Conservation (phyloP, 2,329 filamentous ascomycete species). For the Pseudogymnoascus sp. region DNA sequence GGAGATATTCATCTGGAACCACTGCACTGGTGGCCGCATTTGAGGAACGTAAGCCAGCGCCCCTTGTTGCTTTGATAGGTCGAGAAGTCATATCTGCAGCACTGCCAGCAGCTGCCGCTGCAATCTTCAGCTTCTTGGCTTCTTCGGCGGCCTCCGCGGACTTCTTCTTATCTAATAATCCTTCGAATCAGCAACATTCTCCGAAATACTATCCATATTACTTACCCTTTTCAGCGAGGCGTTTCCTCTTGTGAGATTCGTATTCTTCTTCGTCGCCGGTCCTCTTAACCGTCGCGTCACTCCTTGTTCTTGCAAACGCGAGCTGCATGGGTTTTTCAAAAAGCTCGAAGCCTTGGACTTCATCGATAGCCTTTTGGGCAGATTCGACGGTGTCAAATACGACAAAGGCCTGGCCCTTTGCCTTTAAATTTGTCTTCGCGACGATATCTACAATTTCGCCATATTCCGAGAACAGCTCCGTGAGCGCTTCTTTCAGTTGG, state of each 20-base stretch:
- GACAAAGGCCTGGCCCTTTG: slow-evolving; percentile 92
- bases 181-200: slow-evolving; percentile 2
- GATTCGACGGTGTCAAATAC: slow-evolving; percentile 78
- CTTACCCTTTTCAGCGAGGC: slow-evolving; percentile 84
- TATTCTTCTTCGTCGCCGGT: slow-evolving; percentile 73
- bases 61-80: slow-evolving; percentile 63
- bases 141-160: slow-evolving; percentile 73
- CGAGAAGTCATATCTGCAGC: slow-evolving; percentile 44
- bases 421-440: slow-evolving; percentile 81
- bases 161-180: slow-evolving; percentile 61
- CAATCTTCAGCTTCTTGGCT: slow-evolving; percentile 68
- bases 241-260: slow-evolving; percentile 75
- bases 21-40: slow-evolving; percentile 60
- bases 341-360: slow-evolving; percentile 85
- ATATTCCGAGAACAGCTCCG: slow-evolving; percentile 79
- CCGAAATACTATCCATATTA: slow-evolving; percentile 7
- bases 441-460: slow-evolving; percentile 79
- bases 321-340: slow-evolving; percentile 87
- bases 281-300: slow-evolving; percentile 76
- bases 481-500: slow-evolving; percentile 64
- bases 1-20: slow-evolving; percentile 95
- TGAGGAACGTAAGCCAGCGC: slow-evolving; percentile 69
- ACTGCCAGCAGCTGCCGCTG: slow-evolving; percentile 32
- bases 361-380: slow-evolving; percentile 76
- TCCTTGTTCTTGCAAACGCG: slow-evolving; percentile 72